phyloP scores from a whole-genome alignment of 129 eudicot genomes.

The Escallonia herrerae region DNA sequence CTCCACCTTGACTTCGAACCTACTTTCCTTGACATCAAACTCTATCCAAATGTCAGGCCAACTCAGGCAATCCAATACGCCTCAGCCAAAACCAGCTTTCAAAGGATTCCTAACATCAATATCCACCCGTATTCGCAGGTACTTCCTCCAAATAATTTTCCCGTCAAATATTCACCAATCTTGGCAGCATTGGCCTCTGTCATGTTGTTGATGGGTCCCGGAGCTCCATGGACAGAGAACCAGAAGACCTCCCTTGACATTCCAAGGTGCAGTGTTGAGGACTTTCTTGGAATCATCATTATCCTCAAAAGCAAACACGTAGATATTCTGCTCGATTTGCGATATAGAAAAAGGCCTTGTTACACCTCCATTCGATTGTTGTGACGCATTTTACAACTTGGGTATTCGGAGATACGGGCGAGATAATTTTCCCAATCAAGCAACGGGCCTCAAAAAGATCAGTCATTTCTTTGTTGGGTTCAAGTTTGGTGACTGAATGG shows the following conservation, averaged over 20 bases:
- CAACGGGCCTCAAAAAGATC: neutral
- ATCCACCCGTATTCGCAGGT: too few species aligned
- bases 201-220: conserved; percentile 4
- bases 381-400: conserved; percentile 1
- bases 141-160: too few species aligned
- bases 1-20: too few species aligned
- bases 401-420: neutral
- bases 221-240: conserved; percentile 2
- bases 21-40: too few species aligned
- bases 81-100: conserved; percentile 1
- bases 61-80: neutral
- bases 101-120: neutral
- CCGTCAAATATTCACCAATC: neutral
- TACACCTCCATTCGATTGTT: conserved; percentile 2
- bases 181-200: neutral
- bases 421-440: conserved; percentile 13
- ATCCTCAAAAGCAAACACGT: conserved; percentile 6
- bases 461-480: conserved; percentile 2
- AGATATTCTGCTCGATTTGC: conserved; percentile 1
- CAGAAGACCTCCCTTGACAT: conserved; percentile 10
- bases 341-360: neutral
- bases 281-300: conserved; percentile 4
- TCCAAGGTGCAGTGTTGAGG: conserved; percentile 9
- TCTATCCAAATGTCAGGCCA: neutral
- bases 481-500: neutral